Percentiles rank a stretch among this genome's conserved stretches.
Conservation (phyloP, 805 yeast species). For the Starmerella bombi region DNA sequence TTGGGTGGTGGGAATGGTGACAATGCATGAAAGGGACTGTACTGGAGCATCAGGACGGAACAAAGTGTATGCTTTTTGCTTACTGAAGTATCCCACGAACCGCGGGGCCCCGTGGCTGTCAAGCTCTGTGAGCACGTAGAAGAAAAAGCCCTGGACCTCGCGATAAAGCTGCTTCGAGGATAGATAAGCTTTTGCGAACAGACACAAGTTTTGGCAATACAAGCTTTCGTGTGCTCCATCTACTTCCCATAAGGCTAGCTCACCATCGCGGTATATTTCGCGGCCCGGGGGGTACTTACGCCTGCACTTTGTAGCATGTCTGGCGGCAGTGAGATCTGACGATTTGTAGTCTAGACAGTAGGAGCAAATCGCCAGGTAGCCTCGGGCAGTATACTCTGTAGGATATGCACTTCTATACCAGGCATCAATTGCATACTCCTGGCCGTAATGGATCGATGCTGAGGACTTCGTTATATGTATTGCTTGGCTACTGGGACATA, state of each 20-base stretch:
- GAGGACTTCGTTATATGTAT: background rate
- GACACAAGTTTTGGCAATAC: conserved; percentile 81
- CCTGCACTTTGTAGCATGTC: conserved; percentile 69
- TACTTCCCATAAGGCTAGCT: conserved; percentile 69
- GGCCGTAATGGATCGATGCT: conserved; percentile 49
- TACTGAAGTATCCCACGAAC: conserved; percentile 89
- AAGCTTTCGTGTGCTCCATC: conserved; percentile 75
- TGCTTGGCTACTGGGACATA: background rate
- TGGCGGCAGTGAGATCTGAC: conserved; percentile 47
- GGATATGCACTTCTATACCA: conserved; percentile 95
- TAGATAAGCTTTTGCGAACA: conserved; percentile 75
- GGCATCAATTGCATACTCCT: conserved; percentile 58
- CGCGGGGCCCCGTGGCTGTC: conserved; percentile 35
- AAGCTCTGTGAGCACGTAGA: conserved; percentile 68
- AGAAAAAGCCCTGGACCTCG: conserved; percentile 90
- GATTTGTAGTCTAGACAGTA: conserved; percentile 69
- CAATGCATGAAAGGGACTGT: conserved; percentile 79
- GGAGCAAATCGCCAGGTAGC: conserved; percentile 64
- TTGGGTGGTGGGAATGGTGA: conserved; percentile 79
- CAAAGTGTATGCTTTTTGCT: conserved; percentile 40
- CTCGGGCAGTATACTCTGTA: conserved; percentile 55
- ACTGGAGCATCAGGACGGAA: conserved; percentile 24
- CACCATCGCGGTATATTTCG: conserved; percentile 64
- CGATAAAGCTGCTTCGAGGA: conserved; percentile 85
- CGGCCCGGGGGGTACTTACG: conserved; percentile 74